phyloP scores from a whole-genome alignment of 192 early-diverging fungal genomes.

The Linnemannia schmuckeri region DNA sequence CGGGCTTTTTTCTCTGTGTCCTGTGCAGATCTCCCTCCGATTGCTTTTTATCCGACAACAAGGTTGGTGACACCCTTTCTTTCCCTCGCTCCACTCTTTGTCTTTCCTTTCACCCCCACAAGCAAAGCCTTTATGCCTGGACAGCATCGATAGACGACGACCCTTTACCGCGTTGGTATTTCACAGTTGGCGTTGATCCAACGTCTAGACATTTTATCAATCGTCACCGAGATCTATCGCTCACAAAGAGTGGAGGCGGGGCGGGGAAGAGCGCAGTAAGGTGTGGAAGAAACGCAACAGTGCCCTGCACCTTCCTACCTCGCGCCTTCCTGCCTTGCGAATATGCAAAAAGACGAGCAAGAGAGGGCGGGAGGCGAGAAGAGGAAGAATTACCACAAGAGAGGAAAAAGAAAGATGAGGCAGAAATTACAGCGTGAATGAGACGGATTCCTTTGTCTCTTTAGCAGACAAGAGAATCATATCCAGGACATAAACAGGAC shows the following conservation, averaged over 20 bases:
- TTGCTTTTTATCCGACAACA: too few relatives aligned
- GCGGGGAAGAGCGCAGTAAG: neutral
- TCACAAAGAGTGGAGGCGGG: neutral
- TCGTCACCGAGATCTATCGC: neutral
- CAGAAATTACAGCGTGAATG: neutral
- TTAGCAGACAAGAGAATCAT: neutral
- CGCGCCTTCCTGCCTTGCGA: too few relatives aligned
- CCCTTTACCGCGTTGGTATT: too few relatives aligned
- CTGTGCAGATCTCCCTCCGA: too few relatives aligned
- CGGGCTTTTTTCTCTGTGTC: too few relatives aligned
- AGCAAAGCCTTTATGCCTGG: neutral
- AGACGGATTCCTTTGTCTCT: neutral
- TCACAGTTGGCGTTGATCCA: neutral
- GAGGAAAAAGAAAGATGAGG: neutral
- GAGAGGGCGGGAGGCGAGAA: neutral
- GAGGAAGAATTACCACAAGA: neutral
- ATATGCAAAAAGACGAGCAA: neutral
- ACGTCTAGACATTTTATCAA: neutral
- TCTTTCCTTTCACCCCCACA: neutral
- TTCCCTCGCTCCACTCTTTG: neutral
- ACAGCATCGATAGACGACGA: neutral
- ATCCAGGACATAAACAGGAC: neutral
- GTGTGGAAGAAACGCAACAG: neutral
- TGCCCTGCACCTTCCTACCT: too few relatives aligned
- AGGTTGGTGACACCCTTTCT: neutral